phyloP scores from a whole-genome alignment of 257 asterid genomes.

The Solanum gracilifrons region DNA sequence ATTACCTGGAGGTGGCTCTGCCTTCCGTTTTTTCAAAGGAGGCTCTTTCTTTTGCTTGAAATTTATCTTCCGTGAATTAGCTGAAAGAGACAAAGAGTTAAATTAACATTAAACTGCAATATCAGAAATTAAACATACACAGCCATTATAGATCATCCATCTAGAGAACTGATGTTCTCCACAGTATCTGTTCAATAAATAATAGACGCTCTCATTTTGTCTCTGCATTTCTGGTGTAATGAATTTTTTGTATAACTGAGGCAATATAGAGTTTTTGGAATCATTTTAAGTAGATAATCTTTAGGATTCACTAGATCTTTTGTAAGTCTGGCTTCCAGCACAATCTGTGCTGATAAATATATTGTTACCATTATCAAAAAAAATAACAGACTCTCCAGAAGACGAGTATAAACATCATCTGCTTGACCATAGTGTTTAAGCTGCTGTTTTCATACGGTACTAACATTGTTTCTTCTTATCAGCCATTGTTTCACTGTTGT shows the following conservation, averaged over 20 bases:
- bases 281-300: not conserved
- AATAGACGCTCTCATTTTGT: not conserved
- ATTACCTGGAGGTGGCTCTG: constrained; percentile 67
- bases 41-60: constrained; percentile 64
- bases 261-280: not conserved
- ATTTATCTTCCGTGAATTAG: constrained; percentile 44
- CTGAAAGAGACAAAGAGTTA: constrained; percentile 30
- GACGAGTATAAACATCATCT: not conserved
- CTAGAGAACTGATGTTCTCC: not conserved
- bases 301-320: not conserved
- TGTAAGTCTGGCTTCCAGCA: not conserved
- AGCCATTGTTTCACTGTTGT: not conserved
- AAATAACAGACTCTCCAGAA: not conserved
- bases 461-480: not conserved
- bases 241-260: not conserved
- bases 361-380: not conserved
- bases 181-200: not conserved
- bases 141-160: not conserved
- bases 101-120: not conserved
- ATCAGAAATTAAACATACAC: not conserved
- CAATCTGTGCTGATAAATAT: not conserved
- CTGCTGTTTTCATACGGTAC: not conserved
- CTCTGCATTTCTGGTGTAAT: not conserved
- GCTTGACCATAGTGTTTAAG: not conserved
- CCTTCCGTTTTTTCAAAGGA: constrained; percentile 65